Base-by-base conservation (phyloP, 2,329 filamentous ascomycete species). In the Leptographium lundbergii region DNA sequence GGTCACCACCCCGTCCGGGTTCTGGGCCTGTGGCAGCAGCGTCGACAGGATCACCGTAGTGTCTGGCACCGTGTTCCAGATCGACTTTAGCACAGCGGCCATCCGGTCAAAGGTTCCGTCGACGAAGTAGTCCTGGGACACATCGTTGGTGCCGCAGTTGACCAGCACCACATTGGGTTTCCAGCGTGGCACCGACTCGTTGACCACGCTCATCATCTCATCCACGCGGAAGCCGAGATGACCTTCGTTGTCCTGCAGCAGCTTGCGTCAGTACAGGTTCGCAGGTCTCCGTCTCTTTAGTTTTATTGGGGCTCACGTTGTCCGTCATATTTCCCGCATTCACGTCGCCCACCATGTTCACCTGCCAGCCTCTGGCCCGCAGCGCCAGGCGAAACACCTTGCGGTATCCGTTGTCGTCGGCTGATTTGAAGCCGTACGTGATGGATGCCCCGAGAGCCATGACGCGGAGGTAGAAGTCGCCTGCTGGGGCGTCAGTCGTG, bases 361-460 rank as follows among this genome's bases (percentile, higher is more conserved):
- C 62, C 42, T 54, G 6, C 47, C 27, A 45, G 24, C 57, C 57
- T 25, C 17, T 34, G 25, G 25, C 42, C 6, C 52, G 39, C 6
- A 63, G 60, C 14, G 54, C 24, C 14, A 61, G 52, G 14, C 57
- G 60, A 11, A 63, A 57, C 24, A 45, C 36, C 27, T 59, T 58
- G 53, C 62, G 60, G 54, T 59, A 63, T 47, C 60, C 57, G 53
- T 63, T 59, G 47, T 57, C 59, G 55, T 70, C 67, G 1, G 69
- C 65, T 1, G 73, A 75, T 4, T 34, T 64, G 10, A 63, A 42
- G 54, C 75, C 74, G 53, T 65, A 71, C 11, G 73, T 75, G 60
- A 76, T 75, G 57, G 72, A 75, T 1, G 74, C 74, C 54, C 74
- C 74, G 2, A 76, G 68, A 3, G 74, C 69, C 70, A 77, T 74